Conservation (phyloP, 2,329 filamentous ascomycete genomes). For the Eutypella sp. region DNA sequence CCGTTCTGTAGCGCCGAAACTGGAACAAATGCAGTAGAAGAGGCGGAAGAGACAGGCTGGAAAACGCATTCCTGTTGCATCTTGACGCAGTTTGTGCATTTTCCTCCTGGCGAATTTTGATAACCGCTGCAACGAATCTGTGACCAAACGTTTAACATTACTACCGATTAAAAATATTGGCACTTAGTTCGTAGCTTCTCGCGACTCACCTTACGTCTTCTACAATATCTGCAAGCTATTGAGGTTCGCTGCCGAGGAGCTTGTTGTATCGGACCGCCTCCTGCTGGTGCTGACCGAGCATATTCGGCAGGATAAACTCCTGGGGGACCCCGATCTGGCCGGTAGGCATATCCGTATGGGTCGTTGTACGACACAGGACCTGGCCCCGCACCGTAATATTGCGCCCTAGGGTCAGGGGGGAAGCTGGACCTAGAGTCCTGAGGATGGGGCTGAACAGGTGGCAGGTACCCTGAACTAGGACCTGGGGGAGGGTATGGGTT, state of each 20-base stretch:
- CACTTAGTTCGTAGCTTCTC: not conserved
- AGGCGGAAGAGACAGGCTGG: constrained; percentile 52
- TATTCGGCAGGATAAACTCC: constrained; percentile 26
- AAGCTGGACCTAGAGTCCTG: constrained; percentile 27
- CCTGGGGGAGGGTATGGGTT: constrained; percentile 20
- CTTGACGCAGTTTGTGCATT: constrained; percentile 57
- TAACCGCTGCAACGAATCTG: constrained; percentile 60
- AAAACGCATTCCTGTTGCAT: constrained; percentile 60
- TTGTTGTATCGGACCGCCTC: constrained; percentile 37
- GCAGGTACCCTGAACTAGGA: constrained; percentile 17
- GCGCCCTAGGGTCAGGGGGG: constrained; percentile 34
- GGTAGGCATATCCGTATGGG: constrained; percentile 28
- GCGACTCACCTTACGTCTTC: constrained; percentile 52
- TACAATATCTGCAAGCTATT: constrained; percentile 56
- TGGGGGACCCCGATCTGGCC: constrained; percentile 24
- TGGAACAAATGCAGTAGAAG: constrained; percentile 54
- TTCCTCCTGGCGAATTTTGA: constrained; percentile 52
- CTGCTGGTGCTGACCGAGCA: constrained; percentile 27
- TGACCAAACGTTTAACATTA: constrained; percentile 14
- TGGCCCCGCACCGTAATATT: constrained; percentile 17
- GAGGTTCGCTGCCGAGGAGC: constrained; percentile 55
- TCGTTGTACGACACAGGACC: constrained; percentile 11
- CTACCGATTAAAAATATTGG: constrained; percentile 1
- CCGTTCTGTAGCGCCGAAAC: constrained; percentile 55
- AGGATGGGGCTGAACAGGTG: constrained; percentile 29